Conservation (phyloP, 2,329 filamentous ascomycete genomes). For the Bertia moriformis region DNA sequence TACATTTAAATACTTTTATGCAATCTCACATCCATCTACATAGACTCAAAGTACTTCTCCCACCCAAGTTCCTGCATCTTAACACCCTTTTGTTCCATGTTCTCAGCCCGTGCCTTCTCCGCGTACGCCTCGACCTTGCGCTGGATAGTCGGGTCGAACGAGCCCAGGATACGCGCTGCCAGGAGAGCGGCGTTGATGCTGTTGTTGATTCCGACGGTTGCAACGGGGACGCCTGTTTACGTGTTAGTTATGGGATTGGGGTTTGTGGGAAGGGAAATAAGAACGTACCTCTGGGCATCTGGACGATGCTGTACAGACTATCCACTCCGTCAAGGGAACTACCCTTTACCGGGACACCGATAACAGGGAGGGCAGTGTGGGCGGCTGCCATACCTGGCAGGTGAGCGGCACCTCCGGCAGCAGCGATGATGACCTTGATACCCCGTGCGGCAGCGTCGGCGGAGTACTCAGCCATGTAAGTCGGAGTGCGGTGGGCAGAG, state of each 20-base stretch:
- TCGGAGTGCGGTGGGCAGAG: conserved; percentile 26
- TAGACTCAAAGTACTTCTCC: conserved; percentile 26
- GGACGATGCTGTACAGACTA: conserved; percentile 26
- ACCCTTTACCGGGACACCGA: conserved; percentile 27
- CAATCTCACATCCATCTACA: too few relatives aligned
- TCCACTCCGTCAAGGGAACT: conserved; percentile 25
- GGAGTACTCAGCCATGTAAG: conserved; percentile 26
- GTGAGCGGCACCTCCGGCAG: conserved; percentile 26
- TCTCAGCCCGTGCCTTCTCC: conserved; percentile 20
- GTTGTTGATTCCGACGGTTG: conserved; percentile 28
- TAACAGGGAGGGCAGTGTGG: conserved; percentile 24
- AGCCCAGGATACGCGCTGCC: conserved; percentile 23
- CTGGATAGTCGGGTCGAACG: conserved; percentile 20
- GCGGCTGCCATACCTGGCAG: conserved; percentile 28
- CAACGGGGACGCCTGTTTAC: conserved; percentile 24
- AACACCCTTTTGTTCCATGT: conserved; percentile 22
- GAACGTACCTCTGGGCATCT: conserved; percentile 25
- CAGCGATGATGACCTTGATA: conserved; percentile 30
- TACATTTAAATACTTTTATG: conserved; percentile 2
- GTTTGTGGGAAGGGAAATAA: neutral
- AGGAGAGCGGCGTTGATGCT: conserved; percentile 27
- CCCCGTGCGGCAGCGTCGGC: conserved; percentile 21
- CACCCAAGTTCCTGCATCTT: conserved; percentile 23
- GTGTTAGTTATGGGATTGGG: conserved; percentile 3
- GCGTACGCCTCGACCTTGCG: conserved; percentile 24